Evolutionary conservation across 2,329 filamentous ascomycete species (phyloP).

Genomic region (Bipolaris sorokiniana): DNA sequence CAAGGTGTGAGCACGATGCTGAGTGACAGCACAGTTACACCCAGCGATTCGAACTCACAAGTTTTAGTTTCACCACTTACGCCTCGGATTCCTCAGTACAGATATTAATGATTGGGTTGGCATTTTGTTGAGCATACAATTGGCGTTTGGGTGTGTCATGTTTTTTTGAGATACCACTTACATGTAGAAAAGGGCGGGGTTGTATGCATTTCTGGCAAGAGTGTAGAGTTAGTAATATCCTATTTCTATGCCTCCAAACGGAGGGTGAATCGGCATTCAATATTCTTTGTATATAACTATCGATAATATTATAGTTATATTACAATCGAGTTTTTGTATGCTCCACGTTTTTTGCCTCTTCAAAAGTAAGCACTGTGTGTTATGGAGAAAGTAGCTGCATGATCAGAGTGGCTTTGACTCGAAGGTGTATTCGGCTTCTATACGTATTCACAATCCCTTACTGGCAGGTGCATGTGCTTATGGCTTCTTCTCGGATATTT

Average conservation of each 20-base stretch:
- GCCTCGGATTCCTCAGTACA: neutral
- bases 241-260: neutral
- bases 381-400: no score
- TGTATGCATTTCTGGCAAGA: neutral
- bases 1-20: slow-evolving; percentile 30
- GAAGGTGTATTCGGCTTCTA: no score
- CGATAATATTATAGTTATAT: neutral
- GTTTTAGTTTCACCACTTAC: slow-evolving; percentile 30
- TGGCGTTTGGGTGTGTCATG: slow-evolving; percentile 6
- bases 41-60: slow-evolving; percentile 9
- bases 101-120: neutral
- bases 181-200: slow-evolving; percentile 1
- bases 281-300: neutral
- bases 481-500: neutral
- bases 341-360: neutral
- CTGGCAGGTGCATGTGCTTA: neutral
- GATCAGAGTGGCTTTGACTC: no score
- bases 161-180: slow-evolving; percentile 21
- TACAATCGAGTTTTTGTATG: neutral
- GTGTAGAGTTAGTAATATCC: neutral
- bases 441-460: no score
- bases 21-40: slow-evolving; percentile 31
- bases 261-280: neutral
- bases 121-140: neutral
- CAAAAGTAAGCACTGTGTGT: neutral